A percentile compares a stretch with the other conserved stretches of the same genome.
Conservation (phyloP, 2,329 filamentous ascomycete genomes). For the Alternaria tenuissima region DNA sequence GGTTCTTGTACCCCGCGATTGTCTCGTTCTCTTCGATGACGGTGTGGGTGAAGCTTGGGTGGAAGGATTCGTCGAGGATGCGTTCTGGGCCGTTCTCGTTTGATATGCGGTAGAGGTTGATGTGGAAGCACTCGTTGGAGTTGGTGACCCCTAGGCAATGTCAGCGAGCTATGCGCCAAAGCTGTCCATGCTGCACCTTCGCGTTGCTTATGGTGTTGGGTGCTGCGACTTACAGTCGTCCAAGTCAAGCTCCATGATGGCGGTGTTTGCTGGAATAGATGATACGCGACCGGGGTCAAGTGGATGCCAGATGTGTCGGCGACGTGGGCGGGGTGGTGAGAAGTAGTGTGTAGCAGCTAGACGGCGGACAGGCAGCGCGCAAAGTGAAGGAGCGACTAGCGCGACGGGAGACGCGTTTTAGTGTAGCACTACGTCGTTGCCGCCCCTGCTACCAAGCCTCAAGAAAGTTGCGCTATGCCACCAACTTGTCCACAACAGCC, state of each 20-base stretch:
- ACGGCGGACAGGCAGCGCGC: conserved; percentile 7
- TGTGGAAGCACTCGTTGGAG: conserved; percentile 50
- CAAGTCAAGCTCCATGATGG: conserved; percentile 37
- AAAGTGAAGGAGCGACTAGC: conserved; percentile 27
- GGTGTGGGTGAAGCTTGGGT: conserved; percentile 87
- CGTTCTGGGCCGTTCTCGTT: conserved; percentile 28
- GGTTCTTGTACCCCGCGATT: conserved; percentile 87
- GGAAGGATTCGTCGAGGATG: conserved; percentile 71
- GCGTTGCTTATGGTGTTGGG: neutral
- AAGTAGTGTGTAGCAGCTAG: conserved; percentile 1
- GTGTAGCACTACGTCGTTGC: conserved; percentile 33
- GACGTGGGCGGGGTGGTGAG: conserved; percentile 6
- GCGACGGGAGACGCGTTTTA: conserved; percentile 33
- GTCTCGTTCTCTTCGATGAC: conserved; percentile 93
- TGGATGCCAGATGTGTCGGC: neutral
- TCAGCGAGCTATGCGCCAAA: neutral
- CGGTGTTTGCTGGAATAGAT: neutral
- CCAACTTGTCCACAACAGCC: conserved; percentile 7
- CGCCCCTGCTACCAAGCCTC: conserved; percentile 18
- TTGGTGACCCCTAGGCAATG: conserved; percentile 40
- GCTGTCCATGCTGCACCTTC: neutral
- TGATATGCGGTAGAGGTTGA: conserved; percentile 48
- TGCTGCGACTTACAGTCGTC: conserved; percentile 40
- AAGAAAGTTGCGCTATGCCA: conserved; percentile 25
- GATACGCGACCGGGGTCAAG: neutral